Percentiles rank a stretch among this genome's conserved stretches.
Conservation (phyloP, 2,329 filamentous ascomycete species). For the Sporothrix brunneoviolacea region DNA sequence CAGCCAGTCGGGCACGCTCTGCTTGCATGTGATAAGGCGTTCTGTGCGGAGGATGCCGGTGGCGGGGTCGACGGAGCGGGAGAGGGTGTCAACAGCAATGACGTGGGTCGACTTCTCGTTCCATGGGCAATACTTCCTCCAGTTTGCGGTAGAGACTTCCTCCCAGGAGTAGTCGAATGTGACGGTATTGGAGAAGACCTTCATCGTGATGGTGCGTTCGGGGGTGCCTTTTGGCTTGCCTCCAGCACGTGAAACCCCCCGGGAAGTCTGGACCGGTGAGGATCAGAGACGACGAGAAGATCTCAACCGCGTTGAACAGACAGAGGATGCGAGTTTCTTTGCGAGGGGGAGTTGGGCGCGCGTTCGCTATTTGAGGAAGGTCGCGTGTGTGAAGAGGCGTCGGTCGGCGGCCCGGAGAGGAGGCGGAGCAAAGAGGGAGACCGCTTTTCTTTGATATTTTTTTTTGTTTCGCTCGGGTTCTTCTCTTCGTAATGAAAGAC, state of each 20-base stretch:
- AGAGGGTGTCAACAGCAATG: constrained; percentile 87
- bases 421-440: too few relatives aligned
- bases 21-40: constrained; percentile 56
- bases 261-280: too few relatives aligned
- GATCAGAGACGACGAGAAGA: too few relatives aligned
- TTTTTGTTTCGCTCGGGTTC: too few relatives aligned
- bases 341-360: too few relatives aligned
- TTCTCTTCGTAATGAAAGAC: background rate
- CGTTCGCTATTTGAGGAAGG: too few relatives aligned
- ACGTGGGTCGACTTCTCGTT: constrained; percentile 98
- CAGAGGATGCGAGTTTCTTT: too few relatives aligned
- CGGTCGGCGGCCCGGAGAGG: too few relatives aligned
- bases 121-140: constrained; percentile 98
- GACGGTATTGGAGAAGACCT: constrained; percentile 85
- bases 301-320: too few relatives aligned
- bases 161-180: constrained; percentile 98
- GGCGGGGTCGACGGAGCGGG: constrained; percentile 52
- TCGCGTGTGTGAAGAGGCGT: background rate
- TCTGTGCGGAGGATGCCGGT: constrained; percentile 57
- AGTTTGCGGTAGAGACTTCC: constrained; percentile 94
- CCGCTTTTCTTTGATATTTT: too few relatives aligned
- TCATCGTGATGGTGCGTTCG: constrained; percentile 61
- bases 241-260: too few relatives aligned
- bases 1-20: constrained; percentile 70
- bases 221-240: background rate